Percentiles rank a stretch among this genome's conserved stretches.
These are phyloP conservation scores for Tetragonia tetragonoides DNA, from an alignment of 148 eudicot species.

Conservation along the genomic window DNA sequence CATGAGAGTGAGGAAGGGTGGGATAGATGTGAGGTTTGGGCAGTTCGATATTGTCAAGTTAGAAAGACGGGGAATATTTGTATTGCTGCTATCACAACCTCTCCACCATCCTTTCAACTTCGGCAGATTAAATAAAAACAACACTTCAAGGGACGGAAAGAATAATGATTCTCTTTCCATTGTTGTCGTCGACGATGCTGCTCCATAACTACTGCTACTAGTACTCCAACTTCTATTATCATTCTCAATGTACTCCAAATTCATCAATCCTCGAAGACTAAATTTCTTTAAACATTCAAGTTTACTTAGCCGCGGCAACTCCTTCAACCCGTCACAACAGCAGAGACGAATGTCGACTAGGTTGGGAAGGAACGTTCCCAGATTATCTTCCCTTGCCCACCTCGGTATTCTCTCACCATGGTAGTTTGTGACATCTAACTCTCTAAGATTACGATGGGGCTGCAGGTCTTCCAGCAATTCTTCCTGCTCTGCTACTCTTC, in stretches of 20 bases:
- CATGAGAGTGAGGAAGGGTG: neutral
- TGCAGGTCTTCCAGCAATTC: constrained; percentile 19
- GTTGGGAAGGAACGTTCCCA: constrained; percentile 14
- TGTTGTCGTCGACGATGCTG: neutral
- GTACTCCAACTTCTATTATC: no score
- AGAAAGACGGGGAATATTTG: constrained; percentile 8
- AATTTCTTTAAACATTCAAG: no score
- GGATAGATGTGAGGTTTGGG: neutral
- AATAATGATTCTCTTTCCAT: neutral
- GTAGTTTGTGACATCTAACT: neutral
- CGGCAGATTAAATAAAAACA: neutral
- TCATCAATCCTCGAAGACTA: neutral
- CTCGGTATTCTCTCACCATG: constrained; percentile 10
- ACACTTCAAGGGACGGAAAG: constrained; percentile 25
- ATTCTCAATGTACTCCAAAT: constrained; percentile 25
- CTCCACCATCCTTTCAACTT: constrained; percentile 31
- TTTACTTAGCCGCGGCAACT: constrained; percentile 10
- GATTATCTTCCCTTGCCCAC: constrained; percentile 15
- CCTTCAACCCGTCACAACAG: neutral
- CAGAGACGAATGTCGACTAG: neutral
- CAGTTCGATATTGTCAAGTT: neutral
- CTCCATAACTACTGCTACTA: neutral
- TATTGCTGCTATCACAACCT: neutral
- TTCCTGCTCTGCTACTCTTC: neutral
- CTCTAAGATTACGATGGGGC: constrained; percentile 18